Evolutionary conservation across 805 yeast genomes (phyloP), one percentile per base, ranked within the genome.

Genomic region (Barnettozyma pratensis): DNA sequence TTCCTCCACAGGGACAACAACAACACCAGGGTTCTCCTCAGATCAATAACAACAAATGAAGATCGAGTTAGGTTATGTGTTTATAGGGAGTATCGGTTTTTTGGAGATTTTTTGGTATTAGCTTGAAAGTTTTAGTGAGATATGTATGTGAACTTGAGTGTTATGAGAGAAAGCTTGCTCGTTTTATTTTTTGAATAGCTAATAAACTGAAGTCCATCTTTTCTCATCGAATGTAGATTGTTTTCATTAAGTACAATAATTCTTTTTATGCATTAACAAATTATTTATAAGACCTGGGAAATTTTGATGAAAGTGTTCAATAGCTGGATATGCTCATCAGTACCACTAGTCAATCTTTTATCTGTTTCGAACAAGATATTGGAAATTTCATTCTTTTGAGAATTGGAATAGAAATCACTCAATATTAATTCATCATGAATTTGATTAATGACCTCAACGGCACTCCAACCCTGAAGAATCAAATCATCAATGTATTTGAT

Each of bases 301-400:
- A 83, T 67, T 53, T 79, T 73, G 9, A 77, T 59, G 31, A 80
- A 58, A 55, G 89, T 71, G 57, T 87, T 85, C 55, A 92, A 73
- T 26, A 94, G 60, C 58, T 87, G 96, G 30, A 92, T 69, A 50
- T 86, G 88, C 63, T 92, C 99, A 59, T 90, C 95, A 4, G 96
- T 80, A 12, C 99, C 99, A 60, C 82, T 88, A 46, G 82, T 76
- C 47, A 92, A 71, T 46, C 82, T 76, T 44, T 79, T 76, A 64
- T 92, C 98, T 0, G 88, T 75, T 39, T 81, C 85, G 57, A 90
- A 88, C 28, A 94, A 65, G 6, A 80, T 66, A 60, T 73, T 67
- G 0, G 96, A 77, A 9, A 89, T 76, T 41, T 66, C 59, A 60
- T 81, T 86, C 62, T 92, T 94, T 51, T 80, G 80, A 1, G 59